phyloP scores from a whole-genome alignment of 768 basidiomycete species.

The Xerocomellus intermedius region DNA sequence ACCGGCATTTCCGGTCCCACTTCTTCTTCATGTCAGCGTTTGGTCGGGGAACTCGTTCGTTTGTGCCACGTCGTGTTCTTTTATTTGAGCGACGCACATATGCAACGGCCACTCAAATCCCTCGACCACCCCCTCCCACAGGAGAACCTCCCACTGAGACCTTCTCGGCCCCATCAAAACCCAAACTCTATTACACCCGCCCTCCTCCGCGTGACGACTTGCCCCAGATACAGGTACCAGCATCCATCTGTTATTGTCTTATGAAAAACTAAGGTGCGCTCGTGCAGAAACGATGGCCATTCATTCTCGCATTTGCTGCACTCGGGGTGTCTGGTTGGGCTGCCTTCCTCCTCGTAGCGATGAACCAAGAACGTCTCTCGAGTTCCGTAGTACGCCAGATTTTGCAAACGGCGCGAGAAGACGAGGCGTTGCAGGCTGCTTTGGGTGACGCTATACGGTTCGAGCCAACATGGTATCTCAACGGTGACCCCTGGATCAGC shows the following conservation, averaged over 20 bases:
- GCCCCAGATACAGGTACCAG: constrained; percentile 41
- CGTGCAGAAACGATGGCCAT: constrained; percentile 52
- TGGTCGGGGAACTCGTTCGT: constrained; percentile 8
- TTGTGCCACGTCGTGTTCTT: constrained; percentile 8
- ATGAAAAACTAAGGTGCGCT: background rate
- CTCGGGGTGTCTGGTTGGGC: constrained; percentile 64
- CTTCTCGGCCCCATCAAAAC: constrained; percentile 45
- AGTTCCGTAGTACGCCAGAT: constrained; percentile 72
- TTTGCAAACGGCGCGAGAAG: constrained; percentile 56
- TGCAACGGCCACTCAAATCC: constrained; percentile 23
- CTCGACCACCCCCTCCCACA: constrained; percentile 27
- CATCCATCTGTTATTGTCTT: background rate
- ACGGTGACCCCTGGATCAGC: constrained; percentile 69
- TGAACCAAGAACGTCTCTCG: constrained; percentile 76
- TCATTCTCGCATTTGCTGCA: constrained; percentile 45
- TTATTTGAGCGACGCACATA: constrained; percentile 12
- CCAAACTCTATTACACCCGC: constrained; percentile 44
- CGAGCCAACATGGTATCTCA: constrained; percentile 51
- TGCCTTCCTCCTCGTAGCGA: constrained; percentile 64
- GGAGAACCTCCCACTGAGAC: constrained; percentile 35
- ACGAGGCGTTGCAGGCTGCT: constrained; percentile 45
- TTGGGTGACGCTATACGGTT: constrained; percentile 57
- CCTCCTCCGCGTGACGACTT: constrained; percentile 40
- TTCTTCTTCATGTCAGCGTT: constrained; percentile 16
- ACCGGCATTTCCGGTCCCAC: background rate